Evolutionary conservation across 2,329 filamentous ascomycete species (phyloP), one percentile per base, ranked within the genome.

Genomic region (Stemphylium lycopersici): DNA sequence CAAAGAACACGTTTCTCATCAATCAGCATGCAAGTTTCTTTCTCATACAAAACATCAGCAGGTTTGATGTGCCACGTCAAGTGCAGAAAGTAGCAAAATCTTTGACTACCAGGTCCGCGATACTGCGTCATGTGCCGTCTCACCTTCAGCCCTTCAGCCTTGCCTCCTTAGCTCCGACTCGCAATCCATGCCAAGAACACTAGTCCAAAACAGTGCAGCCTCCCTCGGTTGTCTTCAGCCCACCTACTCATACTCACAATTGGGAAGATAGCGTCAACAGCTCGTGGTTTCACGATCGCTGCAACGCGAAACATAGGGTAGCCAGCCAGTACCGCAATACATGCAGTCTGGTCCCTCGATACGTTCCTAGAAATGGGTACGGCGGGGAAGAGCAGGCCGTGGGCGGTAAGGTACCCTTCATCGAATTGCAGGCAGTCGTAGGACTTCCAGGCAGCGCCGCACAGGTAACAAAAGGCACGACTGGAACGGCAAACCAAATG

Each of bases 401-500:
- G 8, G 13, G 43, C 15, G 10, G 41, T 57, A 7, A 58, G 50
- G 34, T 55, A 60, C 6, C 55, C 18, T 29, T 61, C 48, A 10
- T 62, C 55, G 32, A 20, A 55, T 20, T 54, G 47, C 2, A 54
- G 54, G n/a, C 60, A 63, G 1, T 0, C 18, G 46, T 48, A 63
- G 3, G 8, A 36, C 50, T 61, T 64, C 62, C 63, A 68, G 3
- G 37, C n/a, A 1, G 32, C 20, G 7, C 57, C 59, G 24, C 63
- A 67, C 2, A 67, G 37, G 33, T 67, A 67, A 43, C 62, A 67
- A 36, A 66, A 67, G 24, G 62, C 31, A 41, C 59, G 42, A 1
- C 20, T 12, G n/a, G 60, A 64, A 13, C 55, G 52, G 37, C 63
- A 63, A 54, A 15, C 50, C 48, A 68, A 63, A 13, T 64, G 63